Conservation (phyloP, 768 basidiomycete genomes). For the Chalciporus chontae region DNA sequence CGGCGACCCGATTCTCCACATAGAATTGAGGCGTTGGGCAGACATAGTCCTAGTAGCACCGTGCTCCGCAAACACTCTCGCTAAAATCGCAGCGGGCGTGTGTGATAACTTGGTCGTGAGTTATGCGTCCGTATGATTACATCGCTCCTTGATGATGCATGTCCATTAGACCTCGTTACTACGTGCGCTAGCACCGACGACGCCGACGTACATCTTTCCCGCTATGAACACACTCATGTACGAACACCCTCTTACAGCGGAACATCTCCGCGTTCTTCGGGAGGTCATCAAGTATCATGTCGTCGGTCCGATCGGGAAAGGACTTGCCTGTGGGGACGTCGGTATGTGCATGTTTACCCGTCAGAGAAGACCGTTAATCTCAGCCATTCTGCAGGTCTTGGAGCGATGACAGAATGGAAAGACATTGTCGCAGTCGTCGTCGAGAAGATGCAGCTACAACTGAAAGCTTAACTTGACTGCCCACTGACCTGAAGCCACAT, state of each 20-base stretch:
- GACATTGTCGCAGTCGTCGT: conserved; percentile 80
- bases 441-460: conserved; percentile 41
- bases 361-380: no score
- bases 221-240: conserved; percentile 99
- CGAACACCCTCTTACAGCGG: conserved; percentile 84
- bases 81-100: conserved; percentile 84
- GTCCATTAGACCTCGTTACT: conserved; percentile 68
- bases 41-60: conserved; percentile 94
- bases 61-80: conserved; percentile 94
- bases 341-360: conserved; percentile 44
- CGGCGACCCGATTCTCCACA: conserved; percentile 93
- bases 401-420: conserved; percentile 96
- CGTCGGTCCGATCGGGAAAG: conserved; percentile 85
- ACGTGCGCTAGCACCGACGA: conserved; percentile 77
- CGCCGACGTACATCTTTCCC: conserved; percentile 88
- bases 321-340: conserved; percentile 86
- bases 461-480: conserved; percentile 1
- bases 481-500: background rate
- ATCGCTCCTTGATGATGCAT: background rate
- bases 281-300: conserved; percentile 79
- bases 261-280: conserved; percentile 72
- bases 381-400: conserved; percentile 52
- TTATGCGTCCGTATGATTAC: background rate
- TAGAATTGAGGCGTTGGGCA: conserved; percentile 92
- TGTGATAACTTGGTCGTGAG: conserved; percentile 88